phyloP scores from a whole-genome alignment of 2,329 filamentous ascomycete genomes.

The Hymenoscyphus linearis region DNA sequence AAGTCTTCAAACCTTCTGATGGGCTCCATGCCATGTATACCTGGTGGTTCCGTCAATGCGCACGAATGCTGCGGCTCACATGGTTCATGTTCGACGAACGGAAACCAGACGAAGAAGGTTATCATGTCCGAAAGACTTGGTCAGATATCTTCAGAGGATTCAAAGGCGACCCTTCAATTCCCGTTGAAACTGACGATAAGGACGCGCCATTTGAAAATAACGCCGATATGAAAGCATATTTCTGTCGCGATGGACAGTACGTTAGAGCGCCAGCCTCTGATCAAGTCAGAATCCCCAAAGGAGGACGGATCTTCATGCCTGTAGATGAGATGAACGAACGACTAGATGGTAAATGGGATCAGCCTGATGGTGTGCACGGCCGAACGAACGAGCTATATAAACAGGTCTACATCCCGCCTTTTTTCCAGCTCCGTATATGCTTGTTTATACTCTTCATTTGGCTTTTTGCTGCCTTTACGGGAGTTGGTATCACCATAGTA shows the following conservation, averaged over 20 bases:
- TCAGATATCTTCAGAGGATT: slow-evolving; percentile 44
- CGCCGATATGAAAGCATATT: slow-evolving; percentile 41
- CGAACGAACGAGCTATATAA: slow-evolving; percentile 42
- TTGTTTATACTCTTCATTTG: slow-evolving; percentile 87
- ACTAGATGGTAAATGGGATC: slow-evolving; percentile 52
- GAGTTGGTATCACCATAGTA: slow-evolving; percentile 77
- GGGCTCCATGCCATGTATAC: slow-evolving; percentile 79
- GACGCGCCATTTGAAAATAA: slow-evolving; percentile 40
- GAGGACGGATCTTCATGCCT: slow-evolving; percentile 72
- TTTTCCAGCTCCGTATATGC: slow-evolving; percentile 74
- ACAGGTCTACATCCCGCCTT: slow-evolving; percentile 76
- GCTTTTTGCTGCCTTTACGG: slow-evolving; percentile 85
- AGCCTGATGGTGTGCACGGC: slow-evolving; percentile 52
- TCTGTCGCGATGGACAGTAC: slow-evolving; percentile 71
- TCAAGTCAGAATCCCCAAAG: slow-evolving; percentile 89
- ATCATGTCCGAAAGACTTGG: slow-evolving; percentile 57
- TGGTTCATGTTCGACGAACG: slow-evolving; percentile 91
- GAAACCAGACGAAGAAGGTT: slow-evolving; percentile 74
- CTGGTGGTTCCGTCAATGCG: slow-evolving; percentile 94
- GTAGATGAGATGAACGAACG: slow-evolving; percentile 63
- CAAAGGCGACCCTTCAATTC: slow-evolving; percentile 25
- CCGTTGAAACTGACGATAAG: slow-evolving; percentile 14
- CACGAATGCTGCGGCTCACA: slow-evolving; percentile 71
- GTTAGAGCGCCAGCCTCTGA: slow-evolving; percentile 93
- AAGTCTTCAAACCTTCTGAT: slow-evolving; percentile 79